Evolutionary conservation across 176 grass and related monocot genomes (phyloP).

Genomic region (Alopecurus myosuroides): DNA sequence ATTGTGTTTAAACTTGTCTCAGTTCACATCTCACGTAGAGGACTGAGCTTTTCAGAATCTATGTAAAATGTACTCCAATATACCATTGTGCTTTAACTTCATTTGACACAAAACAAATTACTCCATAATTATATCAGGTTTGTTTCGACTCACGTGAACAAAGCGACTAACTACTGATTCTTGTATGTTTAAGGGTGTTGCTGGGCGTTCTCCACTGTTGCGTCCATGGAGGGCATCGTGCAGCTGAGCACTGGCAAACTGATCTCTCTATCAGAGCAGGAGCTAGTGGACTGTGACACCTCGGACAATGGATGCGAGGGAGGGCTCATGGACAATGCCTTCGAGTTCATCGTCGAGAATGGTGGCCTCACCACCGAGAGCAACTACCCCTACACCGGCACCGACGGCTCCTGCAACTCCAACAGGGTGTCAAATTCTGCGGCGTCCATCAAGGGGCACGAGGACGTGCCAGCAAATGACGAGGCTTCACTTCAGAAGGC

Average conservation of each 20-base stretch:
- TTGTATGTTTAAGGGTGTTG: constrained; percentile 12
- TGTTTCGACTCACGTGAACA: no score
- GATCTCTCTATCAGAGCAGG: no score
- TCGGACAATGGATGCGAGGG: no score
- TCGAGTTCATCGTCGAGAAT: constrained; percentile 8
- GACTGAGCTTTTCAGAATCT: no score
- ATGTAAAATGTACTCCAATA: no score
- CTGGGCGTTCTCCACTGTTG: constrained; percentile 52
- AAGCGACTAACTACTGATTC: neutral
- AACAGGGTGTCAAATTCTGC: constrained; percentile 5
- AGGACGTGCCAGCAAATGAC: constrained; percentile 37
- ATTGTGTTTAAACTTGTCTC: neutral
- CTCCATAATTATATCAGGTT: no score
- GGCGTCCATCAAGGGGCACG: constrained; percentile 32
- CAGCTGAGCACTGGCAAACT: no score
- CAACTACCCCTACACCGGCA: constrained; percentile 35
- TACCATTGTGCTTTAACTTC: no score
- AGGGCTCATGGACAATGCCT: no score
- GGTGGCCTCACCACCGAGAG: constrained; percentile 15
- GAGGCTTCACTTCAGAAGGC: constrained; percentile 37
- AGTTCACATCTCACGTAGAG: neutral
- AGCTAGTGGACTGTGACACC: no score
- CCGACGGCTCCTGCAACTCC: constrained; percentile 26
- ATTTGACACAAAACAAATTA: neutral
- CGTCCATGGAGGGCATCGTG: no score